A percentile compares a stretch with the other conserved stretches of the same genome.
phyloP scores from a whole-genome alignment of 2,329 filamentous ascomycete species.

The Cercospora brassicicola region DNA sequence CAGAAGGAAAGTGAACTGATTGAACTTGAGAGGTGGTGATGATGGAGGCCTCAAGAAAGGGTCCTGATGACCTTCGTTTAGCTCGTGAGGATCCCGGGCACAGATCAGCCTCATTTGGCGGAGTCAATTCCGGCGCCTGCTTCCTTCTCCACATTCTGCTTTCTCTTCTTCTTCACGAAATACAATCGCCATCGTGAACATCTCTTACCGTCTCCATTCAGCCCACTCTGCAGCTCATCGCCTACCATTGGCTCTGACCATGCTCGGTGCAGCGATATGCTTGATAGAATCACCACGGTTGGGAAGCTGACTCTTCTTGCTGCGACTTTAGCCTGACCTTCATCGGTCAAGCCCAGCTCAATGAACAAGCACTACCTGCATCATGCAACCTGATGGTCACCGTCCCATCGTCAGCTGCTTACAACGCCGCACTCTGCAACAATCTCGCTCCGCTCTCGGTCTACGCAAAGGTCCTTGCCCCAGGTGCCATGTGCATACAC shows the following conservation, averaged over 20 bases:
- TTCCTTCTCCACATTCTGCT: background rate
- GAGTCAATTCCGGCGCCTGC: background rate
- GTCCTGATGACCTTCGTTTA: slow-evolving; percentile 6
- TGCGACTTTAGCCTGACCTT: background rate
- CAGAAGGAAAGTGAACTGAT: background rate
- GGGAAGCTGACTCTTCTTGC: background rate
- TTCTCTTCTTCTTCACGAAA: no score
- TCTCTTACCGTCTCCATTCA: background rate
- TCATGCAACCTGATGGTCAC: no score
- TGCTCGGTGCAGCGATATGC: background rate
- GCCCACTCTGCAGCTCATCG: background rate
- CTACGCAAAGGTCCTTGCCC: background rate
- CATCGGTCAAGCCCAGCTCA: background rate
- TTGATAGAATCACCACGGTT: background rate
- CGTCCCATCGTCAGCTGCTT: background rate
- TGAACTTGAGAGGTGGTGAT: background rate
- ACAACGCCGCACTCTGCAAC: background rate
- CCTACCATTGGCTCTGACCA: background rate
- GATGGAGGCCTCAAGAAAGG: background rate
- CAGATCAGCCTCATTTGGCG: slow-evolving; percentile 5
- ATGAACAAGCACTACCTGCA: background rate
- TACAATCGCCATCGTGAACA: background rate
- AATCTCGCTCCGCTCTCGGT: background rate
- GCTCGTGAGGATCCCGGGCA: background rate
- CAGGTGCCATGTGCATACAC: background rate